Base-by-base conservation (phyloP, 805 yeast genomes). In the Myxozyma mucilagina region DNA sequence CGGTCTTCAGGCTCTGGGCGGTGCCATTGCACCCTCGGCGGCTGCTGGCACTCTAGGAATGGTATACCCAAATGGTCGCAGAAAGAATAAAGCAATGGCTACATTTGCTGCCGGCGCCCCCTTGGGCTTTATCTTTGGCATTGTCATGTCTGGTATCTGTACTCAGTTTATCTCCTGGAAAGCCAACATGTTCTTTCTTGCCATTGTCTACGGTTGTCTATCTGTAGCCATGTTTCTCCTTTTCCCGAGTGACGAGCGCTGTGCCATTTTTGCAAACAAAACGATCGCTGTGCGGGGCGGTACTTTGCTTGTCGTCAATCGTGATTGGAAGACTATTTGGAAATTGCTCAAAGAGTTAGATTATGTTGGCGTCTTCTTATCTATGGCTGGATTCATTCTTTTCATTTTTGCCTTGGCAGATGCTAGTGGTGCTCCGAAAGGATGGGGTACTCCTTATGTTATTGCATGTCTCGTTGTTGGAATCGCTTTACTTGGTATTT, bases 21-120 rank as follows among this genome's bases (percentile, higher is more conserved):
- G 78, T 18, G 78, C 82, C 1, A 76, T 80, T 47, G 75, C 77
- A 1, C 76, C 80, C 0, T 82, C 84, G 4, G 79, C 83, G 5
- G 77, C 80, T 35, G 81, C 80, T 1, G 84, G 83, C 0, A 73
- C 79, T 39, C 60, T 80, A 0, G 80, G 82, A 9, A 48, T 53
- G 3, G 34, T 59, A 11, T 80, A 80, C 59, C 50, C 43, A 11
- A 51, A 58, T 9, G 63, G 67, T n/a, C 36, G 39, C 39, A 47
- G 67, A 18, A 57, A 59, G 45, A 64, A 64, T 39, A 47, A 39
- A 35, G 67, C 57, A 10, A 44, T 64, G 4, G 72, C 81, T 4
- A 71, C 74, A 1, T 80, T 80, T 57, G 72, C 80, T 1, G 79
- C 79, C 1, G 83, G 84, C 1, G 82, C 83, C 1, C 84, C 84